Percentiles rank a stretch among this genome's conserved stretches.
These are phyloP conservation scores for Starmera amethionina DNA, from an alignment of 805 yeast genomes.

Conservation along the genomic window DNA sequence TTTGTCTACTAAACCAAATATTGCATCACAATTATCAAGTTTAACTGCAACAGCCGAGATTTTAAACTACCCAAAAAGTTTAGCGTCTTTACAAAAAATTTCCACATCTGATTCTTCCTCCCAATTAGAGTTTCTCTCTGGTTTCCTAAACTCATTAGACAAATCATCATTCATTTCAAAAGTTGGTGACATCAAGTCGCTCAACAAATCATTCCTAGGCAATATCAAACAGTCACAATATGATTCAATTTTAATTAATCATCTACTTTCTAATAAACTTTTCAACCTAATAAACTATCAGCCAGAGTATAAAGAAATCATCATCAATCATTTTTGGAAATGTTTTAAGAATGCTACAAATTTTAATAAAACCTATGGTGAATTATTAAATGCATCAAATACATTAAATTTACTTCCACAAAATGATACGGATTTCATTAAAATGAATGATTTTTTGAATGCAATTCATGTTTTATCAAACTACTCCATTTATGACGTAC, in stretches of 20 bases:
- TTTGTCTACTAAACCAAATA: too few relatives aligned
- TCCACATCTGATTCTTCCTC: too few relatives aligned
- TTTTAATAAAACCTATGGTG: slow-evolving; percentile 28
- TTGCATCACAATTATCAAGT: too few relatives aligned
- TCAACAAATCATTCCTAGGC: neutral
- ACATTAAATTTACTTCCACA: slow-evolving; percentile 11
- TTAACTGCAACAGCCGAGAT: too few relatives aligned
- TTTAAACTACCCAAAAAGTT: too few relatives aligned
- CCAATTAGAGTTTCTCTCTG: neutral
- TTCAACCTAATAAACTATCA: slow-evolving; percentile 15
- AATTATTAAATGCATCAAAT: slow-evolving; percentile 26
- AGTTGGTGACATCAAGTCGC: neutral
- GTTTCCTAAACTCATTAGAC: neutral
- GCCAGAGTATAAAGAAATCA: slow-evolving; percentile 4
- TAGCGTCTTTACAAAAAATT: too few relatives aligned
- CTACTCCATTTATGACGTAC: slow-evolving; percentile 14
- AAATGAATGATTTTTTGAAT: slow-evolving; percentile 6
- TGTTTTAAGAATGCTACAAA: slow-evolving; percentile 33
- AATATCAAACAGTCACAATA: slow-evolving; percentile 1
- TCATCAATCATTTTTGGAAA: slow-evolving; percentile 28
- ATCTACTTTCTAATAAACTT: slow-evolving; percentile 19
- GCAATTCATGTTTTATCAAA: slow-evolving; percentile 20
- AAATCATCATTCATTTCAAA: neutral
- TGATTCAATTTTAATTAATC: slow-evolving; percentile 15
- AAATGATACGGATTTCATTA: slow-evolving; percentile 7